Evolutionary conservation across 139 green algal genomes (phyloP), one percentile per base, ranked within the genome.

Genomic region (Chlamydomonas sp.): DNA sequence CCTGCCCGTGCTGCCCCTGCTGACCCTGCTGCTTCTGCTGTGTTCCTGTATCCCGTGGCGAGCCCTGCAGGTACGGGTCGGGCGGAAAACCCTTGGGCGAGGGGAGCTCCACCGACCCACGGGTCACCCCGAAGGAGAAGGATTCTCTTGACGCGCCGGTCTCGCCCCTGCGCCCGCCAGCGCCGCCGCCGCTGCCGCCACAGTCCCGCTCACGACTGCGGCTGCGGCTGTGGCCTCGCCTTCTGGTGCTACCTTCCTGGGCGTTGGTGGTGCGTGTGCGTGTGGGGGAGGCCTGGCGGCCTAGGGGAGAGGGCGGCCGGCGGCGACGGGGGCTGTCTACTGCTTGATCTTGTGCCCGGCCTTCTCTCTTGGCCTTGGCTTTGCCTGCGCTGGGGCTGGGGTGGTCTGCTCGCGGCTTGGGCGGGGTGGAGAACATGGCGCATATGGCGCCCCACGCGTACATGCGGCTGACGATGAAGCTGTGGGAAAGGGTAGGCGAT

Each of bases 361-460:
- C 31, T 49, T 49, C 31, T 49, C 31, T 49, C 31, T 49, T 49
- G 31, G 31, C 31, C 31, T 49, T 49, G 31, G 31, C 31, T 49
- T 49, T 49, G 31, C 31, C 31, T 49, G 31, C 31, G 31, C 20
- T 58, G 69, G 67, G 69, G 62, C 2, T 58, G 17, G 49, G 85
- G 58, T 68, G 8, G 77, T 5, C 60, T 0, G 78, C 1, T 5
- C 59, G 63, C 17, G 58, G 71, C 16, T 71, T 12, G 16, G 78
- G 20, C 10, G 66, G 4, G 31, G 9, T 61, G 63, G 58, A 77
- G 64, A 69, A 85, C 20, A 83, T 63, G 12, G 79, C 80, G 63
- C 67, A 90, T n/a, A 89, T 4, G 16, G 62, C 86, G 58, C 86
- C 82, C 86, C 86, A 90, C 7, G 79, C 80, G 63, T 87, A 90